Evolutionary conservation across 257 asterid genomes (phyloP), one percentile per base, ranked within the genome.

Genomic region (Capsicum chinense): DNA sequence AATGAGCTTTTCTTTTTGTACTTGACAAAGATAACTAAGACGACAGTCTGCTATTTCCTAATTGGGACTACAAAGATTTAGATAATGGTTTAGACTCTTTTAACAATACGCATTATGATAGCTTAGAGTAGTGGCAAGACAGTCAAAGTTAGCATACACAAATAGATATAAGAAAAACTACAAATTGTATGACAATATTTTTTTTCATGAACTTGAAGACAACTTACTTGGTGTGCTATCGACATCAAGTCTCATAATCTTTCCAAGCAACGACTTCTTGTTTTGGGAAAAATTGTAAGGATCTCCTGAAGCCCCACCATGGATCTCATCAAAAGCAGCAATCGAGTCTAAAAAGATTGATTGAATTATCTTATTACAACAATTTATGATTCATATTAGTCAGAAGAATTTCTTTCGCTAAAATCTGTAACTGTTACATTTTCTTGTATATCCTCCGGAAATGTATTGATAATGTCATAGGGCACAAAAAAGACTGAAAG

Each of bases 261-360:
- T 97, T 70, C 99, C 99, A 33, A 97, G 97, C 83, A 93, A 86
- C 9, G 99, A 97, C 82, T 91, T 93, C 92, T 97, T 97, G 90
- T 95, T 97, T 60, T 97, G 99, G 4, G 99, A 85, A 86, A 97
- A 97, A 83, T 95, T 92, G 78, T 90, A 91, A 4, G 97, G 95
- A 84, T 93, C 99, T 3, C 93, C 97, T 2, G 47, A 10, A 47
- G 92, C 88, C 17, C 98, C 98, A 6, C 99, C 99, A n/a, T n/a
- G 21, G 21, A 21, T 21, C 21, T 21, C 21, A 21, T 21, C 21
- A 21, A 21, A 21, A 21, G 21, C 21, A 21, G 21, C 21, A 21
- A 21, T 21, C 21, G 21, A 21, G 21, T 21, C 21, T 21, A 21
- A 21, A 21, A 21, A 21, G 21, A 21, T 21, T 21, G 21, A 21